Base-by-base conservation (phyloP, 2,329 filamentous ascomycete genomes). In the Ophiosphaerella narmari region DNA sequence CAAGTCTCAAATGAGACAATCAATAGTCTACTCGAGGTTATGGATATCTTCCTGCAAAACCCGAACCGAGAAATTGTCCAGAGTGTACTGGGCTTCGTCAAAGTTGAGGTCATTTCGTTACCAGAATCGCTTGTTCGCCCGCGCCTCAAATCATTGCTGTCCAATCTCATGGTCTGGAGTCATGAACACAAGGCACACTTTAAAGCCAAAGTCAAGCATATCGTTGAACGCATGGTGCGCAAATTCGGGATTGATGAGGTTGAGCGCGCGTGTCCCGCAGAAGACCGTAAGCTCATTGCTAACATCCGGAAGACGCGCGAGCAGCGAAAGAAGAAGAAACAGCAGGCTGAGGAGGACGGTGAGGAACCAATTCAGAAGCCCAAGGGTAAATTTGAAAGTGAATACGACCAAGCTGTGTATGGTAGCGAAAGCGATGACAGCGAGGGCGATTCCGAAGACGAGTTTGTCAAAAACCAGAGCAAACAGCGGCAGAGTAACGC, bases 121-220 rank as follows among this genome's bases (percentile, higher is more conserved):
- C 91, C 93, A 0, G 84, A 86, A 35, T 85, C 88, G 5, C 80
- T 96, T 56, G 87, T 99, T 78, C 81, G 87, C 32, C 87, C 90
- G 4, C 85, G 91, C 21, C 83, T 99, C 32, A 78, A 81, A 29
- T 85, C 86, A 0, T 81, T 99, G 40, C 84, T 99, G 2, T 90
- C 92, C 3, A 96, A 96, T 73, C 80, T 97, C 16, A 90, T 97
- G 80, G 86, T 92, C 36, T 99, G 94, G 93, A 92, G 89, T 70
- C 91, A 97, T 74, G 94, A 99, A 75, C 95, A 99, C 80, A 97
- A 97, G 78, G 91, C 91, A 11, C 91, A 96, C 71, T 94, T 99
- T 78, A 91, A 93, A 67, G 87, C 90, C 42, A 99, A 97, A 79
- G 92, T 99, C 62, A 97, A 97, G 84, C 92, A 97, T 69, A 97